A percentile compares a stretch with the other conserved stretches of the same genome.
Evolutionary conservation across 2,329 filamentous ascomycete species (phyloP).

Genomic region (Escovopsis weberi): DNA sequence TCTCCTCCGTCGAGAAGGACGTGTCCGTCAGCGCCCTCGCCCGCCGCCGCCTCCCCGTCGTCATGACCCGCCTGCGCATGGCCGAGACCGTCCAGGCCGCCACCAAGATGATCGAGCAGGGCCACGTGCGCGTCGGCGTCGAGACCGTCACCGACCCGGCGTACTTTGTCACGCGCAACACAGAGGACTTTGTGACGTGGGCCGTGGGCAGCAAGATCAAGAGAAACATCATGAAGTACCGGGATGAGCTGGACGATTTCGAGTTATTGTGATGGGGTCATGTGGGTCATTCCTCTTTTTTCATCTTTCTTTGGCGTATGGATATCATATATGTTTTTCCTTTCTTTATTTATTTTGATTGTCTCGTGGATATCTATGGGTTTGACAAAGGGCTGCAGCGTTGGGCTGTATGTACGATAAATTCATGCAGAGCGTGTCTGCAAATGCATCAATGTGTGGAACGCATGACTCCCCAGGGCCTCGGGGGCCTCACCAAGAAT

Average conservation of each 20-base stretch:
- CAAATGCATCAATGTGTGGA: no score
- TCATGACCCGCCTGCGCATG: conserved; percentile 87
- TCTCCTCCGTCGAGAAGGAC: conserved; percentile 73
- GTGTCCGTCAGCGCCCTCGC: conserved; percentile 85
- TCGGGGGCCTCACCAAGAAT: no score
- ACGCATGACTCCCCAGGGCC: no score
- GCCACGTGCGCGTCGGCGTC: conserved; percentile 81
- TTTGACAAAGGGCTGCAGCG: background rate
- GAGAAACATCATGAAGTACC: conserved; percentile 87
- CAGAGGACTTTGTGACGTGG: conserved; percentile 97
- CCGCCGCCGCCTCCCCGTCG: conserved; percentile 65
- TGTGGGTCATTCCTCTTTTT: background rate
- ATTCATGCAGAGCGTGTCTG: no score
- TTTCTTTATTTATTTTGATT: no score
- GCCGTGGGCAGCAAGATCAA: conserved; percentile 94
- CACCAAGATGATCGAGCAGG: conserved; percentile 82
- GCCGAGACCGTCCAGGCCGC: conserved; percentile 77
- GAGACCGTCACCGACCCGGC: conserved; percentile 84
- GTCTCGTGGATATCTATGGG: background rate
- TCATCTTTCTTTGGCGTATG: conserved; percentile 1
- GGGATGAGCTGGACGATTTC: conserved; percentile 91
- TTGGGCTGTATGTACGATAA: no score
- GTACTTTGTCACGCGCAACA: conserved; percentile 72
- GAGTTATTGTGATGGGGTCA: conserved; percentile 53
- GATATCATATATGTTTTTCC: no score